These are phyloP conservation scores for Rosa persica DNA, from an alignment of 306 rosid genomes.

Conservation along the genomic window DNA sequence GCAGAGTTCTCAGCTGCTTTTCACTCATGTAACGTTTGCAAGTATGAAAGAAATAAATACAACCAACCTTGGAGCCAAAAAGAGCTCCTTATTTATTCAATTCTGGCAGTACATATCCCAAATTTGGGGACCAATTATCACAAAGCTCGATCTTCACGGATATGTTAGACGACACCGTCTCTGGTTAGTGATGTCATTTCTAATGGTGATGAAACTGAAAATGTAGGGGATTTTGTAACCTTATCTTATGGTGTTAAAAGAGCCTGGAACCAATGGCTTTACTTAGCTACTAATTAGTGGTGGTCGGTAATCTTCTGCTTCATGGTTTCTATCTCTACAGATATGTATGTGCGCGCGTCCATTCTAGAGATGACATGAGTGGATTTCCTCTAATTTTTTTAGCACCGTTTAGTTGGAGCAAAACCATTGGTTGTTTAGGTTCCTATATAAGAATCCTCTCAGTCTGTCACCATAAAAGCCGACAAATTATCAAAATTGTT, in stretches of 20 bases:
- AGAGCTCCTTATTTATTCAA: background rate
- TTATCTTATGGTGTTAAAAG: background rate
- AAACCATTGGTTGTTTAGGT: too few relatives aligned
- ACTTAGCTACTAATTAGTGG: background rate
- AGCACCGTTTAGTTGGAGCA: too few relatives aligned
- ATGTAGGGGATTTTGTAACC: background rate
- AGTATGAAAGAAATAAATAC: background rate
- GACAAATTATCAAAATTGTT: too few relatives aligned
- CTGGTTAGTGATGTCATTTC: slow-evolving; percentile 9
- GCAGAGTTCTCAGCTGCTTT: background rate
- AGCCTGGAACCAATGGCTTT: background rate
- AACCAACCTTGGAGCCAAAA: background rate
- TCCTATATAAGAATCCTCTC: too few relatives aligned
- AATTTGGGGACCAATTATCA: background rate
- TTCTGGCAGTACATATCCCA: slow-evolving; percentile 3
- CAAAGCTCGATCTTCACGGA: background rate
- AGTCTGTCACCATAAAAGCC: too few relatives aligned
- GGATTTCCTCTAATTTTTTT: too few relatives aligned
- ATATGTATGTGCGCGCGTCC: too few relatives aligned
- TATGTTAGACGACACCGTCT: background rate
- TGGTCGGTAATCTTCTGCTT: background rate
- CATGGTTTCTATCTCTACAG: background rate
- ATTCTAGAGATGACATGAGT: too few relatives aligned
- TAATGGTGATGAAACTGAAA: background rate
- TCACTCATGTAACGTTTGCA: background rate